Evolutionary conservation across 2,329 filamentous ascomycete species (phyloP), one percentile per base, ranked within the genome.

Genomic region (Fusarium gaditjirri): DNA sequence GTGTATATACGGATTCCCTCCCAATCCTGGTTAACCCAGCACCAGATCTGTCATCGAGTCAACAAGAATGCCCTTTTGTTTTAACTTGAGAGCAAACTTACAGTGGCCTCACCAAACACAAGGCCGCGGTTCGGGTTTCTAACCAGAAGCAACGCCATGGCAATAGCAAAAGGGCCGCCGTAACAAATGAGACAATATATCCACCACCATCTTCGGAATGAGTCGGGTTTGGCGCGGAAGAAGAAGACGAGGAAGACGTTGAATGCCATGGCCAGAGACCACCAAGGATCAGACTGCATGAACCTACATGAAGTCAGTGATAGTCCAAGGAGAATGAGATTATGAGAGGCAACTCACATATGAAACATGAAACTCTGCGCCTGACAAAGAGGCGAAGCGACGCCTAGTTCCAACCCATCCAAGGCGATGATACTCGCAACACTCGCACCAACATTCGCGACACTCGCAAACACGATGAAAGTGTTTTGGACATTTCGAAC

Each of bases 201-300:
- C 86, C 91, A 93, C 76, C 91, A 88, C 79, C 92, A 92, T 50
- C 87, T 87, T n/a, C 88, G 86, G 76, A 94, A 94, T 56, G 92
- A 90, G 12, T 91, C 91, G 1, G 88, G 87, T 50, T 84, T 88
- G 52, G 86, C 85, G n/a, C 86, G 84, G 72, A 86, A 86, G 80
- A 89, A 90, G 78, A 90, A 90, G 65, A 90, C 88, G 56, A 95
- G 86, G 75, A 92, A 93, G 69, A 95, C 93, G 76, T 95, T 96
- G 77, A 92, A 85, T 6, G 93, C 92, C 93, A 96, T 95, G 71
- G 92, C 92, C 59, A 94, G 88, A 1, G 92, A 93, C 92, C 91
- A 94, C 82, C 92, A 87, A 0, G 91, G 90, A 80, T 94, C 92
- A 9, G 91, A 92, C 72, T 92, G 91, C 88, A 93, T 92, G 80